Conservation (phyloP, 768 basidiomycete species). For the Dioszegia hungarica region DNA sequence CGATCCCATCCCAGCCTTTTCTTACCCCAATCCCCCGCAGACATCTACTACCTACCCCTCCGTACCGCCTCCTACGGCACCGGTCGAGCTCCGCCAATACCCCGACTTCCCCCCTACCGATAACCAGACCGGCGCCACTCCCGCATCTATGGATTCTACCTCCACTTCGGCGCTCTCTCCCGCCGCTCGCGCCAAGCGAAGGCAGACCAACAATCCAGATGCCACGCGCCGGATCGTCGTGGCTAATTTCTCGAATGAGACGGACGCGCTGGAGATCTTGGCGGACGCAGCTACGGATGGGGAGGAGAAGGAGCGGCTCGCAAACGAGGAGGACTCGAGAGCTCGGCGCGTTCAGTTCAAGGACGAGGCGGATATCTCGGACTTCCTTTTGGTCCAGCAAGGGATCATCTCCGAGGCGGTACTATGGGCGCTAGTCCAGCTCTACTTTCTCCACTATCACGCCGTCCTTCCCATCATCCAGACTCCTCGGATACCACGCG, state of each 20-base stretch:
- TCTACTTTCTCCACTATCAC: constrained; percentile 38
- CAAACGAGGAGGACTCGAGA: too few relatives aligned
- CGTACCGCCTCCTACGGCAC: neutral
- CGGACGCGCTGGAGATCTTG: constrained; percentile 44
- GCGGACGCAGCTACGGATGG: constrained; percentile 40
- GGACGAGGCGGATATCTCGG: constrained; percentile 10
- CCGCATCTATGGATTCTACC: constrained; percentile 5
- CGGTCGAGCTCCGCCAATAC: neutral
- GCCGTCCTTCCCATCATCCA: constrained; percentile 23
- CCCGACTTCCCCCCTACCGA: neutral
- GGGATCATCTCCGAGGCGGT: constrained; percentile 27
- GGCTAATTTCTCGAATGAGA: constrained; percentile 43
- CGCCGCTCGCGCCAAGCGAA: constrained; percentile 11
- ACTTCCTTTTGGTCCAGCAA: constrained; percentile 27
- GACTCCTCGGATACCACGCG: constrained; percentile 33
- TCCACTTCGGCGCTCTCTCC: constrained; percentile 26
- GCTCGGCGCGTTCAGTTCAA: constrained; percentile 13
- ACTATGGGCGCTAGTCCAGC: constrained; percentile 20
- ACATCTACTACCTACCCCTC: neutral
- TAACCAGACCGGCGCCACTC: neutral
- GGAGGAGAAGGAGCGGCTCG: neutral
- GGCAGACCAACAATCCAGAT: constrained; percentile 16
- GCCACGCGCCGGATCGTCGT: constrained; percentile 38
- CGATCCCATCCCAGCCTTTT: neutral
- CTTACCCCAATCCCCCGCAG: constrained; percentile 7